A percentile compares a stretch with the other conserved stretches of the same genome.
Evolutionary conservation across 73 alveolate genomes (phyloP).

Genomic region (Blepharisma japonicum): DNA sequence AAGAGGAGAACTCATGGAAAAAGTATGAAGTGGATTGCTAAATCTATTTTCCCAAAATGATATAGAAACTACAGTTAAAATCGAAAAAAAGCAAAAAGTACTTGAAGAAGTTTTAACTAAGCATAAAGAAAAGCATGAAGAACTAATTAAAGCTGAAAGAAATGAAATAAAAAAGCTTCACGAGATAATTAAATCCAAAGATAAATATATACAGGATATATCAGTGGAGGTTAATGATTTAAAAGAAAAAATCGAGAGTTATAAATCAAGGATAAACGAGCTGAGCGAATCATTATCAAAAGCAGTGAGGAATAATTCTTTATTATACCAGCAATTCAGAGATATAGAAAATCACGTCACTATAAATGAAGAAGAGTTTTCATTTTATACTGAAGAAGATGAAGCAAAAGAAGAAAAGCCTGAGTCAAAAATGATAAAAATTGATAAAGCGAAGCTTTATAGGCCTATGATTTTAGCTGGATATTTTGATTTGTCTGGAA

Average conservation of each 20-base stretch:
- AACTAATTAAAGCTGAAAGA: neutral
- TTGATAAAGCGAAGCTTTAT: neutral
- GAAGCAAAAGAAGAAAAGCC: neutral
- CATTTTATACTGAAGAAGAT: neutral
- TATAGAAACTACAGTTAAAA: neutral
- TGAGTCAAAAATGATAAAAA: too few relatives aligned
- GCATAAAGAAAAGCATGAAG: neutral
- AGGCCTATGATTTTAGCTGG: conserved; percentile 8
- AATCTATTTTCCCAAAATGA: conserved; percentile 24
- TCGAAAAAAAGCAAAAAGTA: conserved; percentile 4
- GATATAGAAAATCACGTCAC: too few relatives aligned
- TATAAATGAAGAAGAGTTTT: too few relatives aligned
- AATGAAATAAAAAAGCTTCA: neutral
- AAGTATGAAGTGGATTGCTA: conserved; percentile 42
- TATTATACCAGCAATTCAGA: too few relatives aligned
- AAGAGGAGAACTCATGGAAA: conserved; percentile 44
- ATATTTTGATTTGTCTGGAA: neutral
- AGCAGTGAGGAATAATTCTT: neutral
- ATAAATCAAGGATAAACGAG: neutral
- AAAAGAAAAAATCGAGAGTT: conserved; percentile 5
- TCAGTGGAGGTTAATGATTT: neutral
- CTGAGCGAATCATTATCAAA: neutral
- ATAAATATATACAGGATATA: neutral
- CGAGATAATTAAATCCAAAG: neutral
- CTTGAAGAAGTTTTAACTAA: neutral